Conservation (phyloP, 2,329 filamentous ascomycete genomes). For the Sporothrix pseudoabietina region DNA sequence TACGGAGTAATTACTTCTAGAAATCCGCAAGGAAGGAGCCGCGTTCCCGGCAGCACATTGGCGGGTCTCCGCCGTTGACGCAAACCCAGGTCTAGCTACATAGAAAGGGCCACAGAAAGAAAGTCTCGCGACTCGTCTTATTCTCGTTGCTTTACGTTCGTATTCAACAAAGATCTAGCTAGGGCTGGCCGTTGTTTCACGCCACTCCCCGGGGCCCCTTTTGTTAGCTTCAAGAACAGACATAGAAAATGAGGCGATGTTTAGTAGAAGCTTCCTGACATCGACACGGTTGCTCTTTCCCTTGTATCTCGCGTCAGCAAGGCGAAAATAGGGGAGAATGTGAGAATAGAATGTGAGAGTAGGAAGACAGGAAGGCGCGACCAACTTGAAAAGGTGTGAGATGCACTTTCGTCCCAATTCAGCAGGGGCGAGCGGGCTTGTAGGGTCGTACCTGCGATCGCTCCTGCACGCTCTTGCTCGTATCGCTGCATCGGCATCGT, state of each 20-base stretch:
- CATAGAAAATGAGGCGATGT: neutral
- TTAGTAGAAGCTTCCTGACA: neutral
- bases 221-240: neutral
- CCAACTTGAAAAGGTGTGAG: neutral
- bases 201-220: neutral
- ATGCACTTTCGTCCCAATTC: slow-evolving; percentile 12
- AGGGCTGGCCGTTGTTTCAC: slow-evolving; percentile 5
- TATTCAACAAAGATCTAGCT: neutral
- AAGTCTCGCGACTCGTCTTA: neutral
- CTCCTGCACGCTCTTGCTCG: slow-evolving; percentile 3
- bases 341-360: neutral
- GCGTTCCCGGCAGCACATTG: slow-evolving; percentile 3
- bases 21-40: slow-evolving; percentile 5
- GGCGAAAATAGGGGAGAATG: neutral
- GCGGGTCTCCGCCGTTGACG: neutral
- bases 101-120: neutral
- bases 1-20: too few species aligned
- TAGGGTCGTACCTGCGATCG: slow-evolving; percentile 6
- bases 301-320: neutral
- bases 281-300: neutral
- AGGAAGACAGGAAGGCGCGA: neutral
- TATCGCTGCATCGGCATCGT: slow-evolving; percentile 3
- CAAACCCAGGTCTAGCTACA: neutral
- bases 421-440: neutral
- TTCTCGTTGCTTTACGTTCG: neutral